Conservation (phyloP, 148 eudicot genomes). For the Hydrangea macrophylla region DNA sequence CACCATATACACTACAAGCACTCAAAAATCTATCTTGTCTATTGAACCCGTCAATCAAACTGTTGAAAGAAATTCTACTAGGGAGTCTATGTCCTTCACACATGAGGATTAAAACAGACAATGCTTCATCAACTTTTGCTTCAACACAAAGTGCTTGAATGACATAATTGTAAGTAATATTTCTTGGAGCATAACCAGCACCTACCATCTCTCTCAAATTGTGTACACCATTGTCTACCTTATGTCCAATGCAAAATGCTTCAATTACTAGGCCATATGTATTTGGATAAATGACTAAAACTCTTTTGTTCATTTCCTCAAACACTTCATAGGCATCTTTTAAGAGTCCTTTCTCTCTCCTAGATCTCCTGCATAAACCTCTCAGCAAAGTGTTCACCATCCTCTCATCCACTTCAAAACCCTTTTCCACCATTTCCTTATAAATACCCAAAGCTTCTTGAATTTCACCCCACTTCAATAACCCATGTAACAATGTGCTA, state of each 20-base stretch:
- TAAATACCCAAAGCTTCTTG: conserved; percentile 48
- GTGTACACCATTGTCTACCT: conserved; percentile 43
- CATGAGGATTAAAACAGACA: conserved; percentile 43
- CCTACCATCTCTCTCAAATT: conserved; percentile 44
- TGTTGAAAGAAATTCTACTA: conserved; percentile 40
- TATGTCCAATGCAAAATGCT: conserved; percentile 55
- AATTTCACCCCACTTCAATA: conserved; percentile 67
- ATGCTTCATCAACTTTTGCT: conserved; percentile 49
- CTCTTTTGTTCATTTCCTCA: conserved; percentile 45
- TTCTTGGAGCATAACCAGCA: conserved; percentile 53
- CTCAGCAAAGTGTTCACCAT: conserved; percentile 71
- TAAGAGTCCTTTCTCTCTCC: conserved; percentile 37
- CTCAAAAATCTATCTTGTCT: conserved; percentile 35
- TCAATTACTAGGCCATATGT: conserved; percentile 54
- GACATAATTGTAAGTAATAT: conserved; percentile 44
- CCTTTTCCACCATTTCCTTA: conserved; percentile 47
- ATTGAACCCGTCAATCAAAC: conserved; percentile 58
- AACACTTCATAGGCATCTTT: conserved; percentile 42
- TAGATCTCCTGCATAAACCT: conserved; percentile 59
- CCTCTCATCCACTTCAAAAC: conserved; percentile 67
- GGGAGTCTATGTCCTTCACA: conserved; percentile 35
- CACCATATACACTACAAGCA: conserved; percentile 49
- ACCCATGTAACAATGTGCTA: conserved; percentile 74
- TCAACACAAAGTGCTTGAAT: conserved; percentile 54
- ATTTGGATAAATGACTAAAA: conserved; percentile 27